Evolutionary conservation across 2,329 filamentous ascomycete genomes (phyloP), one percentile per base, ranked within the genome.

Genomic region (Tricladium varicosporioides): DNA sequence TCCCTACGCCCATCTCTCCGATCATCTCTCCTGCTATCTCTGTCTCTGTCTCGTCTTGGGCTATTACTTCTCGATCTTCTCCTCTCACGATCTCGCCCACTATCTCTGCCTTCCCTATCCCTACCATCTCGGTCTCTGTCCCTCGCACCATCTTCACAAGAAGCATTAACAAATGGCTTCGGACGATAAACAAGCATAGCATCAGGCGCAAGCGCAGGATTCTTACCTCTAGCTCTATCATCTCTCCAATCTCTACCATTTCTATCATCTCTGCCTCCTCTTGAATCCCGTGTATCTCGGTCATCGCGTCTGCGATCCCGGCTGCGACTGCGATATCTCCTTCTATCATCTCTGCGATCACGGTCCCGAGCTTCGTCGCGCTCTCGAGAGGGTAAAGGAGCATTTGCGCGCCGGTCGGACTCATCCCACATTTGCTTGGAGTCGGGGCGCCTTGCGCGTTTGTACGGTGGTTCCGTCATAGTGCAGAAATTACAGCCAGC

Each of bases 391-490:
- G 73, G 71, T 53, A 71, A 70, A 15, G 63, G 58, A 32, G 61
- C 75, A 50, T 70, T 70, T n/a, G 62, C 75, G 73, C 64, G 62
- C 27, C 65, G 62, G 16, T 69, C 67, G 32, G 61, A 73, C 44
- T 81, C 78, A 60, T 88, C 84, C 81, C 83, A 84, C 78, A 83
- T 84, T 52, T 81, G 76, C 51, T 79, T 80, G 70, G 80, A 83
- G 63, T 87, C 84, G n/a, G 76, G 76, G 42, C 74, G 72, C 36
- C 73, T 68, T 16, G 76, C 69, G 51, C 79, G 78, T 68, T 80
- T 81, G 52, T 77, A 70, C 58, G 80, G 75, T 63, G 77, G 77
- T 64, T 82, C 80, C 19, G 79, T 71, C 81, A 83, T 83, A 10
- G 40, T 56, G 43, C n/a, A 10, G n/a, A 4, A 40, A 40, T 4